Base-by-base conservation (phyloP, 768 basidiomycete species). In the Punctularia strigosozonata region DNA sequence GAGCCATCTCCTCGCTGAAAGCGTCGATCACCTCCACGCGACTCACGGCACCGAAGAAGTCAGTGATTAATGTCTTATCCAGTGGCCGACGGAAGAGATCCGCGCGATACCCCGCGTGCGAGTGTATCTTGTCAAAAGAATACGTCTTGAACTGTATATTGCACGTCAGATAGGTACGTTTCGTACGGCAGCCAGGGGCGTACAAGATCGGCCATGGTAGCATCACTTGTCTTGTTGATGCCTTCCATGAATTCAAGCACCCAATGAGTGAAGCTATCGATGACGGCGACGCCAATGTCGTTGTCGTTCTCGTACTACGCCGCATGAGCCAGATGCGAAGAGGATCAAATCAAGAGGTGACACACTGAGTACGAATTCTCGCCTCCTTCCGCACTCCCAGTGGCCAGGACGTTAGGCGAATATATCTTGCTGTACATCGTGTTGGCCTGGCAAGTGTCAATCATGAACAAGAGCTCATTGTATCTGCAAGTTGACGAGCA, bases 371-470 rank as follows among this genome's bases (percentile, higher is more conserved):
- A 98, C 1, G 91, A 95, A 53, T 80, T 95, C 59, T 98, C 84
- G 28, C 73, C 82, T 20, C 92, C 62, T 37, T 72, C 61, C 6
- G 88, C 86, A 0, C 87, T 91, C 0, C 89, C 92, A 0, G 89
- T 90, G 0, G 92, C 88, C 3, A 94, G 72, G 36, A 97, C 80
- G 48, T 92, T 88, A 0, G 90, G 90, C 1, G 89, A 91, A 58
- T 92, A 92, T 48, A 94, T 75, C 53, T 90, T 85, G 37, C 80
- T 77, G 53, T 87, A 97, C 79, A 99, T 80, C 4, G 87, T 88
- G 54, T 89, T 94, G 20, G 94, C 95, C 59, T 99, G 91, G 54
- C 94, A 99, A 0, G 94, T 98, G 51, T 99, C 94, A 43, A 92
- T 80, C 86, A 98, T 97, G 66, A 94, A 95, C 51, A 99, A 73